Evolutionary conservation across 2,329 filamentous ascomycete genomes (phyloP).

Genomic region (Fusarium mundagurra): DNA sequence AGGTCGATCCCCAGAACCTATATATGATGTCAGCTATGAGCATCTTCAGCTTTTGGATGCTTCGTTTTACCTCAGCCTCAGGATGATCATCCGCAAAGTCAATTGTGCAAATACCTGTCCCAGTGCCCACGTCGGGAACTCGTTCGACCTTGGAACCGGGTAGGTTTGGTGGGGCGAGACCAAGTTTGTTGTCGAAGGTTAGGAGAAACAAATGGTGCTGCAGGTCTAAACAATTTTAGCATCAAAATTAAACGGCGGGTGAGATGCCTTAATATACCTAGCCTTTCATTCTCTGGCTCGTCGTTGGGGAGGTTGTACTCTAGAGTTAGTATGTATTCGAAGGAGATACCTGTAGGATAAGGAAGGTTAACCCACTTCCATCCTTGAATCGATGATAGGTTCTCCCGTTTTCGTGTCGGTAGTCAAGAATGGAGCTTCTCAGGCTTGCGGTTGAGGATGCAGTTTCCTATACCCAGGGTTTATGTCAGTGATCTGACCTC

Average conservation of each 20-base stretch:
- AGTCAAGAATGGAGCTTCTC: not conserved
- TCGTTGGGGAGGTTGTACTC: slow-evolving; percentile 1
- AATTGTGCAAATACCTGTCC: not conserved
- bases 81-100: not conserved
- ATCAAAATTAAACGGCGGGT: not conserved
- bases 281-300: not conserved
- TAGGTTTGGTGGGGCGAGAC: not conserved
- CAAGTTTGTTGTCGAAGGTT: not conserved
- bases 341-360: not conserved
- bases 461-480: not conserved
- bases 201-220: too few species aligned
- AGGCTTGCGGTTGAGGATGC: not conserved
- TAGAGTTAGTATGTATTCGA: not conserved
- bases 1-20: not conserved
- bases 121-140: not conserved
- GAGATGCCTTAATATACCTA: not conserved
- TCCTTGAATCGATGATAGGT: not conserved
- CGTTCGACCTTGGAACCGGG: not conserved
- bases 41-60: not conserved
- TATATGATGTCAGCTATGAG: not conserved
- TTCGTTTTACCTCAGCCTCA: not conserved
- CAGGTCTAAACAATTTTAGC: too few species aligned
- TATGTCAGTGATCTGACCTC: not conserved
- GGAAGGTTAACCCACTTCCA: not conserved
- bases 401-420: not conserved